phyloP scores from a whole-genome alignment of 345 rosid genomes.

The Salix exigua region DNA sequence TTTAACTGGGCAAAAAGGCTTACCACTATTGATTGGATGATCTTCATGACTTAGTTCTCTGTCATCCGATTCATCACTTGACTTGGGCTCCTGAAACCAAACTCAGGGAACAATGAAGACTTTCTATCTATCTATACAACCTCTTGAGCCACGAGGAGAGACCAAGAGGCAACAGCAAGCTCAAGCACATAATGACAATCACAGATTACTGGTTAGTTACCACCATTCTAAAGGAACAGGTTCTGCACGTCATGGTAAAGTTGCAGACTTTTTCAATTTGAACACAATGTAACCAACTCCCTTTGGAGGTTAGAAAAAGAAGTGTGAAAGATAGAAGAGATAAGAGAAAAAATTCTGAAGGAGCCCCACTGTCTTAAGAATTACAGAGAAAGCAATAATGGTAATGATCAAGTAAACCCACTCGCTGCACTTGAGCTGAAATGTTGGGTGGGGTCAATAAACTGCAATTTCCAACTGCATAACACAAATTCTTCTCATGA shows the following conservation, averaged over 20 bases:
- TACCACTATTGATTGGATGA: slow-evolving; percentile 22
- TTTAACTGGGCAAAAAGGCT: slow-evolving; percentile 15
- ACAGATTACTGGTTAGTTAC: not conserved
- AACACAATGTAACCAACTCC: not conserved
- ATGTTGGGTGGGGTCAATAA: not conserved
- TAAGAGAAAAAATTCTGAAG: not conserved
- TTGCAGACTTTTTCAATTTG: not conserved
- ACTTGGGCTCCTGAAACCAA: slow-evolving; percentile 16
- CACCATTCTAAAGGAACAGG: not conserved
- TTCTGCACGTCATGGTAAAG: not conserved
- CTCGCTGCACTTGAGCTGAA: not conserved
- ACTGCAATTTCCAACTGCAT: not conserved
- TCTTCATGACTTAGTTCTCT: slow-evolving; percentile 13
- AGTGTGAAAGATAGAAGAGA: not conserved
- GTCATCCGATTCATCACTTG: slow-evolving; percentile 16
- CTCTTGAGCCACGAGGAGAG: not conserved
- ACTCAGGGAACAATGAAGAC: slow-evolving; percentile 9
- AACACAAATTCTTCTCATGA: not conserved
- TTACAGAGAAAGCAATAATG: not conserved
- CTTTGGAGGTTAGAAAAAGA: not conserved
- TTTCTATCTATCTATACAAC: not conserved
- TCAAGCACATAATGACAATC: not conserved
- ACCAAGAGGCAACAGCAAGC: slow-evolving; percentile 3
- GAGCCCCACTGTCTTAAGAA: not conserved
- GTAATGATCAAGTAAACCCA: not conserved